A percentile compares a stretch with the other conserved stretches of the same genome.
Evolutionary conservation across 2,329 filamentous ascomycete species (phyloP).

Genomic region (Hypoxylon sp.): DNA sequence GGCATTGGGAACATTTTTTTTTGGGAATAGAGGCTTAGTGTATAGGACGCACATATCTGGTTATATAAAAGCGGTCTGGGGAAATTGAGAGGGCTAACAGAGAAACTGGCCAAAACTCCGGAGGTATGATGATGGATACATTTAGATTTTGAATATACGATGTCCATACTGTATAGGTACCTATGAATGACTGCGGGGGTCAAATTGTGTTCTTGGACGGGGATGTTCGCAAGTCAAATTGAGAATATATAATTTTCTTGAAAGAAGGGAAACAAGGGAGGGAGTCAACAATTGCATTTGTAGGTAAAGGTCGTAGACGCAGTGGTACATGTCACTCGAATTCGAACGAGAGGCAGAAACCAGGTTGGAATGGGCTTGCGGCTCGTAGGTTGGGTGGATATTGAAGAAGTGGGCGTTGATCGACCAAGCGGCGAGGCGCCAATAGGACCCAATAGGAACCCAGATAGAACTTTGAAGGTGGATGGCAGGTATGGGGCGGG

Average conservation of each 20-base stretch:
- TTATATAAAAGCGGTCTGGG: constrained; percentile 11
- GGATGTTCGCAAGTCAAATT: neutral
- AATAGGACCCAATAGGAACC: neutral
- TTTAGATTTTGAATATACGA: too few species aligned
- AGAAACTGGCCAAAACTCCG: constrained; percentile 28
- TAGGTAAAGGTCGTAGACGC: neutral
- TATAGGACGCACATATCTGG: constrained; percentile 4
- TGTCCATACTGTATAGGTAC: too few species aligned
- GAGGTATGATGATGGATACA: constrained; percentile 4
- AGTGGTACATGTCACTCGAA: neutral
- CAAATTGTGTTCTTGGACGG: neutral
- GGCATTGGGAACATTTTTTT: constrained; percentile 5
- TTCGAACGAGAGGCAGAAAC: neutral
- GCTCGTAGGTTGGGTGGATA: neutral
- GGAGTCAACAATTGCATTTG: too few species aligned
- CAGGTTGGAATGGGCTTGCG: neutral
- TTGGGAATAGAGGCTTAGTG: constrained; percentile 15
- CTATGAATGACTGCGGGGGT: too few species aligned
- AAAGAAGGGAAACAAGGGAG: too few species aligned
- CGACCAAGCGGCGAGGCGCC: too few species aligned
- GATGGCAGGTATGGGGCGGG: neutral
- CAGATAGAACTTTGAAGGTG: neutral
- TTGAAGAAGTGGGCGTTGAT: too few species aligned
- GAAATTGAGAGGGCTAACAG: constrained; percentile 20
- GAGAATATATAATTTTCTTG: too few species aligned